These are phyloP conservation scores for Salvia sclarea DNA, from an alignment of 305 asterid genomes.

Conservation along the genomic window DNA sequence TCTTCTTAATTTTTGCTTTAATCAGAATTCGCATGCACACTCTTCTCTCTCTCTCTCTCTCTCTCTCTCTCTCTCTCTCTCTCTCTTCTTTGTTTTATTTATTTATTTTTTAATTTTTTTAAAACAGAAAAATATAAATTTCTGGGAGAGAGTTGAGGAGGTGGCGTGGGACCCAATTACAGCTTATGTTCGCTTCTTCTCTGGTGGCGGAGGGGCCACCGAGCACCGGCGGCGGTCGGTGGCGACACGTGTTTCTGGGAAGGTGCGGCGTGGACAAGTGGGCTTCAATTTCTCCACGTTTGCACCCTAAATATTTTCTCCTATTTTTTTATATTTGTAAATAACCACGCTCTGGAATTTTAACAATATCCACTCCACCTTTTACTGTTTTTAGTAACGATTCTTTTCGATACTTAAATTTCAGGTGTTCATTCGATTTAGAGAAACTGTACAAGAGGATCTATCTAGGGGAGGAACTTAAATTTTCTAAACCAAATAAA, in stretches of 20 bases:
- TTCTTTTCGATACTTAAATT: not conserved
- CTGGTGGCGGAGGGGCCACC: conserved; percentile 46
- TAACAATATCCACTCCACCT: not conserved
- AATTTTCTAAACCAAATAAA: too few relatives aligned
- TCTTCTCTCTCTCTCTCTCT: not conserved
- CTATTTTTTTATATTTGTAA: too few relatives aligned
- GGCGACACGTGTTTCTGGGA: conserved; percentile 41
- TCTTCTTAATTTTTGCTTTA: not conserved
- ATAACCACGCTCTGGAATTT: too few relatives aligned
- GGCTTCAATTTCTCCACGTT: conserved; percentile 35
- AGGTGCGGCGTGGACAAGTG: conserved; percentile 28
- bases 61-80: too few relatives aligned
- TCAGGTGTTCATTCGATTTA: not conserved
- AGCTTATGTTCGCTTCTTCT: conserved; percentile 48
- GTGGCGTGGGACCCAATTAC: conserved; percentile 45
- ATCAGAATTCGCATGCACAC: conserved; percentile 18
- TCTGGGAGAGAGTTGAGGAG: conserved; percentile 25
- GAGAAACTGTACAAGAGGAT: too few relatives aligned
- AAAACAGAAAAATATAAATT: too few relatives aligned
- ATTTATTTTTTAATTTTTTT: too few relatives aligned
- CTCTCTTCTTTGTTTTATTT: too few relatives aligned
- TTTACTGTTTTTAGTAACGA: not conserved
- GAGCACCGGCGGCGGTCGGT: conserved; percentile 37
- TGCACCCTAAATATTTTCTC: too few relatives aligned
- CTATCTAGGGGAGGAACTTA: too few relatives aligned